phyloP scores from a whole-genome alignment of 1,284 basidiomycete genomes.

The Thelephora terrestris region DNA sequence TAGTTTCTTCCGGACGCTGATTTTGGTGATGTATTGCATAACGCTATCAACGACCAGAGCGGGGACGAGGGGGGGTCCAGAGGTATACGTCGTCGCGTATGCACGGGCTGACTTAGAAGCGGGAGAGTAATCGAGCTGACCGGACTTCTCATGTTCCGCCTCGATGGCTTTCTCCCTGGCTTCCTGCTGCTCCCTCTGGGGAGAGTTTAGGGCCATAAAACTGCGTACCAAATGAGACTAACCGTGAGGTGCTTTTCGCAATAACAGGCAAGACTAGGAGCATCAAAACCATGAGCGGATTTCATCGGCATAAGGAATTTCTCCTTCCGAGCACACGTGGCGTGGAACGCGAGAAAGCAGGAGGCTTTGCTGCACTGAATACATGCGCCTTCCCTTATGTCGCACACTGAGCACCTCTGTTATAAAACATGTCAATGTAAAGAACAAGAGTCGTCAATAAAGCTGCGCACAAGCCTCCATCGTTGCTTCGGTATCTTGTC shows the following conservation, averaged over 20 bases:
- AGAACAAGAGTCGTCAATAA: neutral
- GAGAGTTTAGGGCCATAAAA: slow-evolving; percentile 6
- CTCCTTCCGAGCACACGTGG: slow-evolving; percentile 86
- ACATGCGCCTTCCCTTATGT: slow-evolving; percentile 78
- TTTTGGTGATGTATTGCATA: slow-evolving; percentile 64
- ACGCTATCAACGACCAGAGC: slow-evolving; percentile 69
- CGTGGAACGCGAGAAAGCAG: slow-evolving; percentile 93
- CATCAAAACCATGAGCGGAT: slow-evolving; percentile 62
- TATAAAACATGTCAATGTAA: neutral
- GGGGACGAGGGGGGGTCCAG: slow-evolving; percentile 70
- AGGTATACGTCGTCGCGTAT: slow-evolving; percentile 72
- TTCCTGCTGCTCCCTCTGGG: slow-evolving; percentile 59
- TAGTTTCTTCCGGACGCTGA: slow-evolving; percentile 67
- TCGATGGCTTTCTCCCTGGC: slow-evolving; percentile 46
- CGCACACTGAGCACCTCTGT: slow-evolving; percentile 83
- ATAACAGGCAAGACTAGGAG: slow-evolving; percentile 62
- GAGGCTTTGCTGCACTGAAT: slow-evolving; percentile 92
- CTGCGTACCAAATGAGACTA: slow-evolving; percentile 21
- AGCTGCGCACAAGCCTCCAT: slow-evolving; percentile 78
- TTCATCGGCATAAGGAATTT: slow-evolving; percentile 86
- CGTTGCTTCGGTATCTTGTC: slow-evolving; percentile 84
- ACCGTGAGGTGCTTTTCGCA: slow-evolving; percentile 90
- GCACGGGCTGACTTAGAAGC: slow-evolving; percentile 64
- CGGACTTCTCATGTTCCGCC: slow-evolving; percentile 29
- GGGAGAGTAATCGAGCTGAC: slow-evolving; percentile 20